Evolutionary conservation across 1,284 basidiomycete genomes (phyloP), one percentile per base, ranked within the genome.

Genomic region (Leccinum solheimii): DNA sequence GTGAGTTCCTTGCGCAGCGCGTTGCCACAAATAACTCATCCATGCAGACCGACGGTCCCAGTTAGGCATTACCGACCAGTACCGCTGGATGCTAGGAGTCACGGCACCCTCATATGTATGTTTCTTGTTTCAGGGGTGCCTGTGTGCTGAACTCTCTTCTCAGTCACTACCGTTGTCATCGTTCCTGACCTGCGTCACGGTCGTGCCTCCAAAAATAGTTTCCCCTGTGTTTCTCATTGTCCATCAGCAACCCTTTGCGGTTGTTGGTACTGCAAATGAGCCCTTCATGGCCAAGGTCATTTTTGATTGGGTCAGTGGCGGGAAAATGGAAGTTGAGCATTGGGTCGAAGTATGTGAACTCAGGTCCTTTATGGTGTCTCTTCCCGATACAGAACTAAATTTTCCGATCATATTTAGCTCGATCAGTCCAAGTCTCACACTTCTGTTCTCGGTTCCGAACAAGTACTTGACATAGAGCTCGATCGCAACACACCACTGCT

Each of bases 91-190:
- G 80, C 73, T 92, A 19, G 81, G 80, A 1, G 79, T 90, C 5
- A 82, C 85, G 21, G 81, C 89, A 6, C 86, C 90, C 13, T 86
- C 87, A 60, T 92, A 92, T 69, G 90, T 89, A 63, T 54, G 86
- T 78, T 51, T 5, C 59, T 52, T 53, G 40, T 23, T 26, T 50
- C n/a, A 19, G 6, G 43, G 9, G 21, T 55, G 43, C 58, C 38
- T 32, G 38, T 30, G 58, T 55, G 21, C 45, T 51, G 54, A 65
- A 6, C 38, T 45, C n/a, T 16, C 50, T 16, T 48, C 26, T 32
- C 48, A 73, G 75, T 63, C 64, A 16, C 57, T 67, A 27, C 59
- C 60, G 4, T 73, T 91, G 4, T 74, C 78, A 19, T 77, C 78
- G 34, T 69, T 90, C 53, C 78, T 90, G 48, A 77, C 75, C 5